Percentiles rank a stretch among this genome's conserved stretches.
Evolutionary conservation across 768 basidiomycete genomes (phyloP).

Genomic region (Daedaleopsis nitida): DNA sequence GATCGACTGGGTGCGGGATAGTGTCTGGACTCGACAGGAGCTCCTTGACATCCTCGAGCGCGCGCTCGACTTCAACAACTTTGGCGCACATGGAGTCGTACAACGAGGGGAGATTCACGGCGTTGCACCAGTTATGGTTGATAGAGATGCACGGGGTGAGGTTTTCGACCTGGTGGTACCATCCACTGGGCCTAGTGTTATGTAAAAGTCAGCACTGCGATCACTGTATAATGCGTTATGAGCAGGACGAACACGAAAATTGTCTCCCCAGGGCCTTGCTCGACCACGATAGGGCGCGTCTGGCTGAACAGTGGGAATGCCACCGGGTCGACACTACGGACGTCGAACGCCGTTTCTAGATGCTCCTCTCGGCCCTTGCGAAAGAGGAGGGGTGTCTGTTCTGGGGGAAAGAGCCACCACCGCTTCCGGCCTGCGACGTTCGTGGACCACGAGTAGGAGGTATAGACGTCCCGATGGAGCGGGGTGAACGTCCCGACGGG

Average conservation of each 20-base stretch:
- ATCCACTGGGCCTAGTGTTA: slow-evolving; percentile 28
- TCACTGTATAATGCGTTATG: not conserved
- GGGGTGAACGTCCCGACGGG: slow-evolving; percentile 31
- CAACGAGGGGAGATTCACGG: slow-evolving; percentile 29
- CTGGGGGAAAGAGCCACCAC: slow-evolving; percentile 33
- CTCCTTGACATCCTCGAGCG: slow-evolving; percentile 30
- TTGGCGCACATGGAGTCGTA: slow-evolving; percentile 32
- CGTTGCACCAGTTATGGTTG: slow-evolving; percentile 37
- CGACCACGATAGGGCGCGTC: slow-evolving; percentile 24
- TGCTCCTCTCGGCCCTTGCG: slow-evolving; percentile 20
- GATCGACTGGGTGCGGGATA: not conserved
- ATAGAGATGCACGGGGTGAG: slow-evolving; percentile 33
- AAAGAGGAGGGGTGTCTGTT: slow-evolving; percentile 25
- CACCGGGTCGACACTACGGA: slow-evolving; percentile 19
- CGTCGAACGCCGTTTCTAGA: slow-evolving; percentile 25
- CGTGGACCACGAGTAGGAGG: slow-evolving; percentile 34
- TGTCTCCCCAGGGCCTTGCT: slow-evolving; percentile 29
- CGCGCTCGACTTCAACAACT: slow-evolving; percentile 29
- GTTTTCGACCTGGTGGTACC: slow-evolving; percentile 35
- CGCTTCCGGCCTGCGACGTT: slow-evolving; percentile 31
- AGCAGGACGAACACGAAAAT: slow-evolving; percentile 29
- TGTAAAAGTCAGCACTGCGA: not conserved
- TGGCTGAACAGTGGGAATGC: slow-evolving; percentile 20
- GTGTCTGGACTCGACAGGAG: slow-evolving; percentile 17
- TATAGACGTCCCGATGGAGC: slow-evolving; percentile 33